Evolutionary conservation across 805 yeast genomes (phyloP).

Genomic region (Yamadazyma phyllophila): DNA sequence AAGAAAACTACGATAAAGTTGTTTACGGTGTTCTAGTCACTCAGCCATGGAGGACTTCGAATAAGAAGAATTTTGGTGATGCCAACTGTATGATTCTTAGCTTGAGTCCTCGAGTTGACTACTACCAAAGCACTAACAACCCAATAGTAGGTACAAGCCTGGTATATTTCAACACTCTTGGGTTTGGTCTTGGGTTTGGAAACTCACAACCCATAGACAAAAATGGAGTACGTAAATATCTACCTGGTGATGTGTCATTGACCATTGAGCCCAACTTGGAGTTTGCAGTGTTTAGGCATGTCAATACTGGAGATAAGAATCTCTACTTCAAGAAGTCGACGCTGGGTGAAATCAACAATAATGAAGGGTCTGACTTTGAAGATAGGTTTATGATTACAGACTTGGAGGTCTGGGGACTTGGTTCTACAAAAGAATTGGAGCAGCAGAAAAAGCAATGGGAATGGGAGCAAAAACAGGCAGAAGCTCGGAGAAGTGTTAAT

Average conservation of each 20-base stretch:
- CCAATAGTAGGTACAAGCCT: slow-evolving; percentile 32
- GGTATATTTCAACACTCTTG: slow-evolving; percentile 67
- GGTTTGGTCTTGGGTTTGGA: slow-evolving; percentile 87
- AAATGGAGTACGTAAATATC: slow-evolving; percentile 42
- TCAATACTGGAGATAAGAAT: slow-evolving; percentile 21
- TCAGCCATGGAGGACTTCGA: slow-evolving; percentile 76
- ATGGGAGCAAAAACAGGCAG: slow-evolving; percentile 88
- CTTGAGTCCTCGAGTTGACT: slow-evolving; percentile 62
- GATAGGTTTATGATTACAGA: slow-evolving; percentile 69
- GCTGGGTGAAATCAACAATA: slow-evolving; percentile 13
- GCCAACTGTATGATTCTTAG: slow-evolving; percentile 56
- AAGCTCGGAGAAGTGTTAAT: slow-evolving; percentile 71
- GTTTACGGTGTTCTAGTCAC: slow-evolving; percentile 63
- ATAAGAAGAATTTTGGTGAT: slow-evolving; percentile 72
- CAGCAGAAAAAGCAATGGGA: slow-evolving; percentile 80
- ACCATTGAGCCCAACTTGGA: slow-evolving; percentile 78
- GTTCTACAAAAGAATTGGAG: slow-evolving; percentile 70
- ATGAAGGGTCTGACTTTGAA: slow-evolving; percentile 46
- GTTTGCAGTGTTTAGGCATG: slow-evolving; percentile 73
- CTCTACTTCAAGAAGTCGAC: slow-evolving; percentile 26
- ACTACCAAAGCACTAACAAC: slow-evolving; percentile 34
- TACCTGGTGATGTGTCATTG: slow-evolving; percentile 76
- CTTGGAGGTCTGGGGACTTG: slow-evolving; percentile 91
- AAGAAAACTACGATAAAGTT: slow-evolving; percentile 41
- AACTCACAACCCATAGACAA: slow-evolving; percentile 58